phyloP scores from a whole-genome alignment of 2,329 filamentous ascomycete species.

The Aspergillus persii region DNA sequence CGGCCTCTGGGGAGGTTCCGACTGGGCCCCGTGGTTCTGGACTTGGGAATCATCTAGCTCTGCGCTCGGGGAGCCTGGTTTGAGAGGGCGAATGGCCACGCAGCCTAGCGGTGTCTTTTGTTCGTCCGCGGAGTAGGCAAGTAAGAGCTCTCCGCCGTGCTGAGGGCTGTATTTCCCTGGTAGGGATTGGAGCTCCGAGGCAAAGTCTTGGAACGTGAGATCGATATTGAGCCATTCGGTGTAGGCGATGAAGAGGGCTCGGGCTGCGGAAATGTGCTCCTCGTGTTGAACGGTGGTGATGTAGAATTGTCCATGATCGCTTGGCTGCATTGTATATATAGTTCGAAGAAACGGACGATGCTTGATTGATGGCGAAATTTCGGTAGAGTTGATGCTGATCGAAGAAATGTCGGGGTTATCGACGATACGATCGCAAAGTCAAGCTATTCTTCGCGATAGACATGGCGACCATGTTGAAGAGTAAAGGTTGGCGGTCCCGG shows the following conservation, averaged over 20 bases:
- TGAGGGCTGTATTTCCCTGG: conserved; percentile 54
- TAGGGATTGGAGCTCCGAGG: conserved; percentile 50
- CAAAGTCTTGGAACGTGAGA: conserved; percentile 57
- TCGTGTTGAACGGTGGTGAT: conserved; percentile 41
- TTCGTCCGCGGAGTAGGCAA: conserved; percentile 38
- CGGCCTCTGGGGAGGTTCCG: conserved; percentile 21
- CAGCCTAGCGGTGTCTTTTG: conserved; percentile 43
- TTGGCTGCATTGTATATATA: not conserved
- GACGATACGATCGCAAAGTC: too few relatives aligned
- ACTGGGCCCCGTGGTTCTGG: not conserved
- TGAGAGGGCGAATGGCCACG: conserved; percentile 45
- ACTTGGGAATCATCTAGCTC: not conserved
- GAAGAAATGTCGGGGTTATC: too few relatives aligned
- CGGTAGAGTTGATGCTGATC: too few relatives aligned
- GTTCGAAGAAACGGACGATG: too few relatives aligned
- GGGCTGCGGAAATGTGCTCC: conserved; percentile 43
- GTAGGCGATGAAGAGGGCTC: conserved; percentile 45
- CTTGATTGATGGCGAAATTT: too few relatives aligned
- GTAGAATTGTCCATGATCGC: conserved; percentile 9
- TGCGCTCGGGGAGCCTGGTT: not conserved
- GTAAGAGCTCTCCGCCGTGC: conserved; percentile 46
- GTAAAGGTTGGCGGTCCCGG: not conserved
- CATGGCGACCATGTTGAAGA: too few relatives aligned
- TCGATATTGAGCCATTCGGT: conserved; percentile 50
- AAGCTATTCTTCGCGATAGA: too few relatives aligned